Conservation (phyloP, 768 basidiomycete genomes). For the Podaxis carcinomalis region DNA sequence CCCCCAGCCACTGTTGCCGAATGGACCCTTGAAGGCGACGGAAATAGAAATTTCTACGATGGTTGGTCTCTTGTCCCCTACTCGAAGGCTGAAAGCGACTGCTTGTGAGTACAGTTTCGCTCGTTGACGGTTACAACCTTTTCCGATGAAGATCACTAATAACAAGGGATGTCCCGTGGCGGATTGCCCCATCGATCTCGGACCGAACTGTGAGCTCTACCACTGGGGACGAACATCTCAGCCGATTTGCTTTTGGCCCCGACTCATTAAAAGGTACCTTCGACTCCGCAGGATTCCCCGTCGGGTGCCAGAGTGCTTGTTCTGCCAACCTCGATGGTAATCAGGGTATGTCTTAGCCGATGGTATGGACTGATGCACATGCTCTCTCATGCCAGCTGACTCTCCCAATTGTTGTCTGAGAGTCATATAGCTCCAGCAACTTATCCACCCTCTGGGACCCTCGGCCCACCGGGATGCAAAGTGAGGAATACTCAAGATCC, state of each 20-base stretch:
- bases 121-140: conserved; percentile 58
- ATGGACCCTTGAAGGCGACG: conserved; percentile 46
- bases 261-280: conserved; percentile 40
- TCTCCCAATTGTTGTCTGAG: conserved; percentile 35
- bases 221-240: too few relatives aligned
- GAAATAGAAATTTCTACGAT: conserved; percentile 51
- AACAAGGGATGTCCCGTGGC: conserved; percentile 43
- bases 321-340: conserved; percentile 28
- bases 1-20: conserved; percentile 68
- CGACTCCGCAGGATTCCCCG: conserved; percentile 40
- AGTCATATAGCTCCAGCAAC: conserved; percentile 27
- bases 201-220: conserved; percentile 36
- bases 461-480: not conserved
- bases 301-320: conserved; percentile 54
- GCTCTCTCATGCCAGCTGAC: conserved; percentile 16
- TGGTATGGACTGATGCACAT: not conserved
- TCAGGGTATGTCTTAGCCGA: conserved; percentile 14
- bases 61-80: conserved; percentile 26
- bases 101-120: conserved; percentile 35
- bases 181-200: conserved; percentile 51
- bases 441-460: conserved; percentile 28
- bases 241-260: conserved; percentile 29
- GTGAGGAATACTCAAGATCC: not conserved
- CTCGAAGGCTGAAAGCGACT: not conserved
- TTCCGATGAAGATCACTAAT: conserved; percentile 51